phyloP scores from a whole-genome alignment of 345 rosid species.

The Populus nigra region DNA sequence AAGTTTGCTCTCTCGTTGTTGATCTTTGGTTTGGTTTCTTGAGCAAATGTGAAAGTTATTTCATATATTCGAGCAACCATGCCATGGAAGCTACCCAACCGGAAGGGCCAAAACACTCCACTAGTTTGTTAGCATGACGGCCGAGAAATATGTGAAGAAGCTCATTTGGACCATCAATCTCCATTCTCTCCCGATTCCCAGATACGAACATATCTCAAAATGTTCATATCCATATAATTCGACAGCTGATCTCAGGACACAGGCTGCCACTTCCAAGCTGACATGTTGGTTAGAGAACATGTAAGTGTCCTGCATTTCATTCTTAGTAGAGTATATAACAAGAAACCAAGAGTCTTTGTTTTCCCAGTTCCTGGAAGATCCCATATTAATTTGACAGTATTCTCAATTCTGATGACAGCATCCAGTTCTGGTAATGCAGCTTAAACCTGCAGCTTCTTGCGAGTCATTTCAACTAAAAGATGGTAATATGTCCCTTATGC shows the following conservation, averaged over 20 bases:
- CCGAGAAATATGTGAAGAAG: slow-evolving; percentile 12
- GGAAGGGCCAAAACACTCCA: neutral
- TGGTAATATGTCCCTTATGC: neutral
- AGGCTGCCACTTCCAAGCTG: slow-evolving; percentile 3
- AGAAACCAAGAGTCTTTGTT: slow-evolving; percentile 7
- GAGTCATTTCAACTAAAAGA: neutral
- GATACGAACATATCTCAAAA: slow-evolving; percentile 9
- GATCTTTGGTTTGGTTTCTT: too few species aligned
- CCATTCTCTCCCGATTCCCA: slow-evolving; percentile 9
- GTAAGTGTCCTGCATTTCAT: slow-evolving; percentile 19
- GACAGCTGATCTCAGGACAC: neutral
- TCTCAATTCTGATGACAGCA: slow-evolving; percentile 5
- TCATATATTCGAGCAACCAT: slow-evolving; percentile 1
- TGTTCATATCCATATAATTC: neutral
- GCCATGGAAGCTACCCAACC: slow-evolving; percentile 11
- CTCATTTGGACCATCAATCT: slow-evolving; percentile 7
- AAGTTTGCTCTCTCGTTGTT: too few species aligned
- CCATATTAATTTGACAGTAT: slow-evolving; percentile 7
- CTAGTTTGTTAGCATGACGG: neutral
- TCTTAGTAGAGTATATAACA: slow-evolving; percentile 1
- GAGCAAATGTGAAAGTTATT: too few species aligned
- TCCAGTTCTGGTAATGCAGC: neutral
- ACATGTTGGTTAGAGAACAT: slow-evolving; percentile 17
- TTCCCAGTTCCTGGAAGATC: slow-evolving; percentile 27
- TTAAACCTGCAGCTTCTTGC: neutral